Percentiles rank a stretch among this genome's conserved stretches.
Conservation (phyloP, 129 eudicot species). For the Tagetes erecta region DNA sequence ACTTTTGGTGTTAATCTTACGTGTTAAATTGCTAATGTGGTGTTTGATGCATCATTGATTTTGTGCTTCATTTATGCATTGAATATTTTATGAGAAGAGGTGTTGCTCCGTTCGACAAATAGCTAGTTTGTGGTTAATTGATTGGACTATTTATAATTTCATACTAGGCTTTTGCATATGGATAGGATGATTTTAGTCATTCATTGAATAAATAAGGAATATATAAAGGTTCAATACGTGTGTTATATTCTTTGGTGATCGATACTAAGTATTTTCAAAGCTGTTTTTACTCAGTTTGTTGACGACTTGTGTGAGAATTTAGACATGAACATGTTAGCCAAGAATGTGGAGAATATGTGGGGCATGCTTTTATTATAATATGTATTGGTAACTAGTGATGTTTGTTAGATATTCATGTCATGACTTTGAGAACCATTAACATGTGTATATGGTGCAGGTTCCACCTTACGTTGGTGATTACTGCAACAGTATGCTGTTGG, state of each 20-base stretch:
- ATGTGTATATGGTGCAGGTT: conserved; percentile 47
- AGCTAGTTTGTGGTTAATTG: neutral
- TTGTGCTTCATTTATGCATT: neutral
- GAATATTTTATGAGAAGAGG: neutral
- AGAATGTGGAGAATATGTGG: neutral
- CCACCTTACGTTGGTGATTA: conserved; percentile 80
- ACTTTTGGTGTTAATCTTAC: neutral
- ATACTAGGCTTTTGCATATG: neutral
- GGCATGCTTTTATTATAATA: conserved; percentile 5
- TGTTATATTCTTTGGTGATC: neutral
- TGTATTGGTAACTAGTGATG: neutral
- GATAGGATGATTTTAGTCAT: neutral
- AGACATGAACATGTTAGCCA: neutral
- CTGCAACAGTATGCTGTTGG: conserved; percentile 97
- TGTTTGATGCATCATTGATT: too few species aligned
- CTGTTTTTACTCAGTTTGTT: neutral
- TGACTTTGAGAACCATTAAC: conserved; percentile 13
- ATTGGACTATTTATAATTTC: too few species aligned
- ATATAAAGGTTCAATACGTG: neutral
- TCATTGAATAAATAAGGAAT: neutral
- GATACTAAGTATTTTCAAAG: neutral
- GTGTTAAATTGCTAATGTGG: neutral
- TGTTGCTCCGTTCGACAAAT: neutral
- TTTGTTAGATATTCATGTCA: neutral
- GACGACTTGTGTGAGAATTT: neutral